Evolutionary conservation across 495 filamentous ascomycete species (phyloP), one percentile per base, ranked within the genome.

Genomic region (Rhizodiscina lignyota): DNA sequence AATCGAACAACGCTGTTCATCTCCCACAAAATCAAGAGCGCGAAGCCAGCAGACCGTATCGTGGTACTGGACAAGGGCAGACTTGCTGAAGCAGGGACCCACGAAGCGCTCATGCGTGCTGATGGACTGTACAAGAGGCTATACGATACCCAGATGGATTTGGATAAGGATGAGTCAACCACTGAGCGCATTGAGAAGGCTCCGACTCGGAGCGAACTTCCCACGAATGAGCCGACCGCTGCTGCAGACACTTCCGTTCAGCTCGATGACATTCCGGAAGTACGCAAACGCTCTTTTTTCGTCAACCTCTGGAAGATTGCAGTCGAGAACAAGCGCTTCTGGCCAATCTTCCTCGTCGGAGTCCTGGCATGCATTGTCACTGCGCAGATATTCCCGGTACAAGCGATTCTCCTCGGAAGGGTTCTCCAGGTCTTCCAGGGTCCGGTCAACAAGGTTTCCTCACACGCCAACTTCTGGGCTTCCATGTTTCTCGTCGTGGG

Each of bases 11-110:
- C 56, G 6, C 53, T 62, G 23, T 40, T 62, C 35, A 58, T 62
- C 47, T 94, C 89, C 0, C 89, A 96, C 45, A 84, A 96, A 40
- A 74, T 84, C 32, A 68, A 74, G 0, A 79, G 89, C 33, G 91
- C 96, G 22, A 55, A 56, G 18, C 64, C 71, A 0, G 43, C 71
- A 15, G 85, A 94, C 36, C 86, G 73, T 47, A 67, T 85, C 1
- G 94, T 87, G 40, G 66, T 94, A 0, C 54, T 97, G 32, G 78
- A 91, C 28, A 50, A 74, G 6, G 83, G 83, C 0, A 45, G 42
- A 2, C 61, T 93, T 3, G 67, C 77, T 2, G 69, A 91, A 44
- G 22, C 37, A 1, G 59, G 59, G 8, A 58, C 27, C 1, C 59
- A 62, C 52, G 28, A 30, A 22, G 54, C 54, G 23, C 21, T 62